Conservation (phyloP, 345 rosid genomes). For the Eutrema heterophyllum region DNA sequence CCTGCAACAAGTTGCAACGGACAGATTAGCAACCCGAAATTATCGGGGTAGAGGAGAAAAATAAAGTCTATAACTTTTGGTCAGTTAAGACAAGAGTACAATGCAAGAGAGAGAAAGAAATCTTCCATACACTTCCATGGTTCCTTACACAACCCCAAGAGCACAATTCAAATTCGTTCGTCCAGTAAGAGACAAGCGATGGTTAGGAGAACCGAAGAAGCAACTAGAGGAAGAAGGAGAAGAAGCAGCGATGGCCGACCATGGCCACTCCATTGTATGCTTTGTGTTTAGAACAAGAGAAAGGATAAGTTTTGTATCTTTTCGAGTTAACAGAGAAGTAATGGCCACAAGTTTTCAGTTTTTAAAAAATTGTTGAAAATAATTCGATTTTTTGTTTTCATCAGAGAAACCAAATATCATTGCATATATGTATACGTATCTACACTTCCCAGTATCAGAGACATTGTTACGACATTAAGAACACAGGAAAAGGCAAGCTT, state of each 20-base stretch:
- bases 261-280: conserved; percentile 28
- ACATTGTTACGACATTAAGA: not conserved
- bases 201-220: conserved; percentile 12
- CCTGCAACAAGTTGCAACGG: conserved; percentile 37
- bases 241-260: conserved; percentile 25
- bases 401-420: conserved; percentile 1
- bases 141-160: too few species aligned
- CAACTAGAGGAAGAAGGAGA: conserved; percentile 11
- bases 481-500: not conserved
- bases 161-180: not conserved
- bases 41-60: not conserved
- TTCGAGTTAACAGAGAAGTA: conserved; percentile 13
- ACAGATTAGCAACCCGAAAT: conserved; percentile 30
- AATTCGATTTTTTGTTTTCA: not conserved
- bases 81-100: not conserved
- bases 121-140: conserved; percentile 41
- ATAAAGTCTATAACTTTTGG: not conserved
- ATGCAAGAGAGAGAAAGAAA: not conserved
- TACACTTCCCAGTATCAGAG: not conserved
- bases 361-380: not conserved
- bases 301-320: conserved; percentile 17
- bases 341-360: conserved; percentile 22
- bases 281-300: conserved; percentile 5
- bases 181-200: not conserved
- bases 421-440: not conserved